Conservation (phyloP, 257 asterid species). For the Cordia subcordata region DNA sequence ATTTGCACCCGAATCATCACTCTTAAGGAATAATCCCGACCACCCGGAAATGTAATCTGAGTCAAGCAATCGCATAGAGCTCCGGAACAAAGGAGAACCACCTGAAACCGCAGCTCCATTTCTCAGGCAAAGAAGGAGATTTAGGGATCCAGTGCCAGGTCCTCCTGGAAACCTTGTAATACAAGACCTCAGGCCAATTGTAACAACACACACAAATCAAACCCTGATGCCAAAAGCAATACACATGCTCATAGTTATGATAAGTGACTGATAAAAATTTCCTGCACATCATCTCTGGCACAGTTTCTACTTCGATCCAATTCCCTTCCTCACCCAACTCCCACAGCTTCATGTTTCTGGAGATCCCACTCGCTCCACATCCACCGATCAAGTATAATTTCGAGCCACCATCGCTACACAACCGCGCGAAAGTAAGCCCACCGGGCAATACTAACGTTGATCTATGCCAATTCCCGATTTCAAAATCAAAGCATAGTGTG, state of each 20-base stretch:
- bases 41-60: background rate
- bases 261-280: conserved; percentile 64
- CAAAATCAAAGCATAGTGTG: conserved; percentile 27
- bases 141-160: conserved; percentile 88
- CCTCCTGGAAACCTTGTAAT: conserved; percentile 46
- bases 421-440: conserved; percentile 41
- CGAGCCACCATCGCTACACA: conserved; percentile 36
- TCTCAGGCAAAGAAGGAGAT: conserved; percentile 64
- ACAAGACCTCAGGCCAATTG: conserved; percentile 78
- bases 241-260: conserved; percentile 73
- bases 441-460: conserved; percentile 23
- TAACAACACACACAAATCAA: conserved; percentile 68
- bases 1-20: no score
- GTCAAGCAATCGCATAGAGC: conserved; percentile 32
- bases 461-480: conserved; percentile 45
- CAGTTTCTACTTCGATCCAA: conserved; percentile 52
- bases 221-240: conserved; percentile 79
- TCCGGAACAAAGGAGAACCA: conserved; percentile 78
- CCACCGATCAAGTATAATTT: conserved; percentile 66
- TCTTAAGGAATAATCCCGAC: background rate
- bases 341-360: conserved; percentile 65
- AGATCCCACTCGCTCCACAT: conserved; percentile 53
- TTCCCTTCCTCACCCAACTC: conserved; percentile 34
- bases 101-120: conserved; percentile 86
- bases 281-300: conserved; percentile 59